A percentile compares a stretch with the other conserved stretches of the same genome.
Conservation (phyloP, 768 basidiomycete species). For the Phlebiopsis flavidoalba region DNA sequence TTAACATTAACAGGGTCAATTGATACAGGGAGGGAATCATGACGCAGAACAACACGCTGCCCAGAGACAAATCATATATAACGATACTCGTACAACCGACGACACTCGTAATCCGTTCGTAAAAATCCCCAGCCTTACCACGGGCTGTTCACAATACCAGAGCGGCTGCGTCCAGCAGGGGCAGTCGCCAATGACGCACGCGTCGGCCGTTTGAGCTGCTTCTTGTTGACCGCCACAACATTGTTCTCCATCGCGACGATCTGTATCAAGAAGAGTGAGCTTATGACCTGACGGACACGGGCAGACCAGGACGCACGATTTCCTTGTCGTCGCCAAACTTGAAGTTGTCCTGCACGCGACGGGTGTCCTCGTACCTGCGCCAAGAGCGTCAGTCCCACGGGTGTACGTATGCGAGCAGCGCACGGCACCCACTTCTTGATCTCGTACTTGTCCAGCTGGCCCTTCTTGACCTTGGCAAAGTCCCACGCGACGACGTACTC, state of each 20-base stretch:
- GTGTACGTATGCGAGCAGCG: conserved; percentile 7
- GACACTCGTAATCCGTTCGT: neutral
- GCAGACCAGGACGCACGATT: conserved; percentile 57
- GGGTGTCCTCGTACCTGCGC: conserved; percentile 64
- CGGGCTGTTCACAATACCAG: conserved; percentile 56
- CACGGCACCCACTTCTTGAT: conserved; percentile 60
- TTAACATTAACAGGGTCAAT: neutral
- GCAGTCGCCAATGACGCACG: conserved; percentile 62
- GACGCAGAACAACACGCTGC: neutral
- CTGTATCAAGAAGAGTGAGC: conserved; percentile 32
- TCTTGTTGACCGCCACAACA: conserved; percentile 93
- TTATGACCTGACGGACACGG: conserved; percentile 3
- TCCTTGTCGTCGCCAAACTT: conserved; percentile 96
- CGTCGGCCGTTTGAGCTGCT: conserved; percentile 78
- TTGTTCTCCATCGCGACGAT: conserved; percentile 95
- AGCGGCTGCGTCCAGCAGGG: conserved; percentile 39
- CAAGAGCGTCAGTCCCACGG: neutral
- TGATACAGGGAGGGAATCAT: neutral
- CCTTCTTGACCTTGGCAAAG: conserved; percentile 93
- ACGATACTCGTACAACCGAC: neutral
- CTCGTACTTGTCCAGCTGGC: conserved; percentile 86
- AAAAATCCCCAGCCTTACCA: conserved; percentile 13
- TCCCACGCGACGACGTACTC: conserved; percentile 95
- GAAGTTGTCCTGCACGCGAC: conserved; percentile 95
- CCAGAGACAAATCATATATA: neutral